phyloP scores from a whole-genome alignment of 306 rosid species.

The Trifolium repens region DNA sequence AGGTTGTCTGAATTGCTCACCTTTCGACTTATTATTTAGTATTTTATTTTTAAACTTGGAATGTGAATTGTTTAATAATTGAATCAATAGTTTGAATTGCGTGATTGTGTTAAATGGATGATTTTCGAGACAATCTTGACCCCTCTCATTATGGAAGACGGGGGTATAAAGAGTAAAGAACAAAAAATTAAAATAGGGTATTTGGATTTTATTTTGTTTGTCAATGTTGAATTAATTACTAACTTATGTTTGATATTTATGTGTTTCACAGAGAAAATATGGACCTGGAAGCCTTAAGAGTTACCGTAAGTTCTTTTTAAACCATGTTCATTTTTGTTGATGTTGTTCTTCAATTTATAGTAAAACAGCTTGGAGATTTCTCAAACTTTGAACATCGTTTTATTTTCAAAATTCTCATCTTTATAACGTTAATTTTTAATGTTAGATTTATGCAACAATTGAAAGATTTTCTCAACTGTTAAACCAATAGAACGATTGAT shows the following conservation, averaged over 20 bases:
- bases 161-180: not conserved
- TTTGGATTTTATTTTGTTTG: not conserved
- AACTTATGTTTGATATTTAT: not conserved
- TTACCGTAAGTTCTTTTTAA: conserved; percentile 58
- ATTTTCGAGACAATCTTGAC: not conserved
- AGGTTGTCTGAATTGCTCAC: too few species aligned
- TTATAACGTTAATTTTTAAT: too few species aligned
- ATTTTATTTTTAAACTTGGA: too few species aligned
- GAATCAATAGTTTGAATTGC: too few species aligned
- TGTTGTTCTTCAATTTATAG: not conserved
- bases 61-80: not conserved
- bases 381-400: not conserved
- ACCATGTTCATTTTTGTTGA: not conserved
- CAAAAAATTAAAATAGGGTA: not conserved
- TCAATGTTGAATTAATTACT: not conserved
- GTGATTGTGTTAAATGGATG: too few species aligned
- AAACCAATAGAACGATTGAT: not conserved
- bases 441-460: fast-evolving
- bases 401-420: not conserved
- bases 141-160: not conserved
- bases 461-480: not conserved
- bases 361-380: not conserved
- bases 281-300: conserved; percentile 81
- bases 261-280: conserved; percentile 53
- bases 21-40: too few species aligned